phyloP scores from a whole-genome alignment of 1,284 basidiomycete species.

The Cutaneotrichosporon spelunceum region DNA sequence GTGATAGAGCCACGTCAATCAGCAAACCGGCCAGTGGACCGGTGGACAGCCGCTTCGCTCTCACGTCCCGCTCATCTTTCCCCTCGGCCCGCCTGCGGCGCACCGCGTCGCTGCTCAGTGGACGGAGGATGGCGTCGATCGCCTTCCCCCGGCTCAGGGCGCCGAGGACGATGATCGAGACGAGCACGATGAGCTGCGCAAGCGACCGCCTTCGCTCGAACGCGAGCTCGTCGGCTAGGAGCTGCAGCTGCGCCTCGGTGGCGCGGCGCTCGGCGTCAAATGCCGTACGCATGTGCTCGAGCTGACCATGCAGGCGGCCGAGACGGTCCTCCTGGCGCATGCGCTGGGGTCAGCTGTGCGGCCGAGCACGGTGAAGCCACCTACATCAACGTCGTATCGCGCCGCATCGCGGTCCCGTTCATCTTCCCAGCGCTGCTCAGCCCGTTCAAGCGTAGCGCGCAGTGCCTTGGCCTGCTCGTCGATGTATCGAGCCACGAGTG shows the following conservation, averaged over 20 bases:
- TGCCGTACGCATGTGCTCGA: slow-evolving; percentile 41
- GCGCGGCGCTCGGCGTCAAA: slow-evolving; percentile 39
- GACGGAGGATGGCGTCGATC: slow-evolving; percentile 39
- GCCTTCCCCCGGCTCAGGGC: slow-evolving; percentile 32
- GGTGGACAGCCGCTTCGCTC: slow-evolving; percentile 19
- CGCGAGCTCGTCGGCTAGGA: slow-evolving; percentile 40
- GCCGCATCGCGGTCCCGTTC: slow-evolving; percentile 35
- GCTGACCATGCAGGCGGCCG: slow-evolving; percentile 33
- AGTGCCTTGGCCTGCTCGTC: slow-evolving; percentile 82
- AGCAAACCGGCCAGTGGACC: slow-evolving; percentile 40
- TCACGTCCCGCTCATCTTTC: neutral
- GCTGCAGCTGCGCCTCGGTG: slow-evolving; percentile 33
- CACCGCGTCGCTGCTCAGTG: slow-evolving; percentile 33
- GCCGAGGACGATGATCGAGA: slow-evolving; percentile 40
- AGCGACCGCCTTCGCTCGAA: slow-evolving; percentile 45
- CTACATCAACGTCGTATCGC: slow-evolving; percentile 1
- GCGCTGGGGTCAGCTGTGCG: slow-evolving; percentile 3
- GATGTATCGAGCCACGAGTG: slow-evolving; percentile 79
- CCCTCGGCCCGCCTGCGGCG: slow-evolving; percentile 11
- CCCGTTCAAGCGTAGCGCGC: slow-evolving; percentile 67
- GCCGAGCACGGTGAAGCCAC: neutral
- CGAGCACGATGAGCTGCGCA: slow-evolving; percentile 42
- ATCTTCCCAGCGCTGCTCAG: slow-evolving; percentile 57
- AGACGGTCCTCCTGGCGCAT: slow-evolving; percentile 43
- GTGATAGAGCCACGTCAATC: slow-evolving; percentile 31